Evolutionary conservation across 2,329 filamentous ascomycete genomes (phyloP).

Genomic region (Aspergillus glaucus): DNA sequence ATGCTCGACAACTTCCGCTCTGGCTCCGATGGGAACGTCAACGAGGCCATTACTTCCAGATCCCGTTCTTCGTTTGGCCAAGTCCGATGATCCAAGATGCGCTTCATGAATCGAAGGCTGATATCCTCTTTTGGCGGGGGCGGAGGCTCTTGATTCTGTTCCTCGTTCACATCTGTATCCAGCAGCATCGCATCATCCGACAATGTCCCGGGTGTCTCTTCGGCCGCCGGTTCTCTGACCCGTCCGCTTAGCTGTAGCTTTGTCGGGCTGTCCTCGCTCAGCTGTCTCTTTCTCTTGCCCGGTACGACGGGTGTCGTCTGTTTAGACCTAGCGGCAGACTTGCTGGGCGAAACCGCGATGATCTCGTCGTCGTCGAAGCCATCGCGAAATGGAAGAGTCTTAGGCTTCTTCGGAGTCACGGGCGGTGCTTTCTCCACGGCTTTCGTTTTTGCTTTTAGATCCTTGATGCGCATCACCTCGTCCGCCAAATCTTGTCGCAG

Average conservation of each 20-base stretch:
- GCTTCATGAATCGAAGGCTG: conserved; percentile 44
- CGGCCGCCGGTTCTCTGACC: conserved; percentile 14
- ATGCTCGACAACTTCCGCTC: conserved; percentile 47
- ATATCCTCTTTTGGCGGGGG: conserved; percentile 17
- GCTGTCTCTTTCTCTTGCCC: conserved; percentile 53
- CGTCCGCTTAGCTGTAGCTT: conserved; percentile 38
- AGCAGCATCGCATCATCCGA: conserved; percentile 13
- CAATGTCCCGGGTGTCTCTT: conserved; percentile 22
- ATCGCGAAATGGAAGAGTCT: conserved; percentile 48
- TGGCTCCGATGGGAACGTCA: conserved; percentile 49
- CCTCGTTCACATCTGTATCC: conserved; percentile 5
- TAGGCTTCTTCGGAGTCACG: conserved; percentile 47
- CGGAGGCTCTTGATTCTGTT: conserved; percentile 20
- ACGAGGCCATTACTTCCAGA: conserved; percentile 49
- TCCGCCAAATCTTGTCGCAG: conserved; percentile 55
- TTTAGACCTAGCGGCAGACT: conserved; percentile 41
- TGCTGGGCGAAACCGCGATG: conserved; percentile 50
- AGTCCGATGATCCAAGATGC: conserved; percentile 51
- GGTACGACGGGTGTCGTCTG: conserved; percentile 49
- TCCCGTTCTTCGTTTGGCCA: conserved; percentile 43
- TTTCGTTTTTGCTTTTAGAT: conserved; percentile 31
- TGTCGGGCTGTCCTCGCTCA: conserved; percentile 48
- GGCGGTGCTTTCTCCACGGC: conserved; percentile 33
- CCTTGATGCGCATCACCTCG: conserved; percentile 45
- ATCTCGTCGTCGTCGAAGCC: conserved; percentile 61